phyloP scores from a whole-genome alignment of 1,284 basidiomycete species.

The Microbotryomycetes sp. region DNA sequence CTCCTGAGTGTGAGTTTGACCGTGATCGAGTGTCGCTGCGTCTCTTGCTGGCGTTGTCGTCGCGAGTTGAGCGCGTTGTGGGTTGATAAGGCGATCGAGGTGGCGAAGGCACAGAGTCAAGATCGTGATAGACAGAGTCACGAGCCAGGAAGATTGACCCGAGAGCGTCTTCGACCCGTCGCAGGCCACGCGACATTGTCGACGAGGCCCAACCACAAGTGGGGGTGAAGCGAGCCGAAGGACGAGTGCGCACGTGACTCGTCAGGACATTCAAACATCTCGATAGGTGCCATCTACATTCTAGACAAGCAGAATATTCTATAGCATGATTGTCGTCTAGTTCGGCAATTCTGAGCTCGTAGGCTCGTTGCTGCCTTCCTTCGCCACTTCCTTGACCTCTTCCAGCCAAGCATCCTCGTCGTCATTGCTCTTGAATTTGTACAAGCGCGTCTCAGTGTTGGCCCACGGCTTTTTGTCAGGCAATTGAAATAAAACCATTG shows the following conservation, averaged over 20 bases:
- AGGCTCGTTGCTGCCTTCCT: conserved; percentile 23
- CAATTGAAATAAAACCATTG: neutral
- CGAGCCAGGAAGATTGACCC: conserved; percentile 13
- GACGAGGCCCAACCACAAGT: no score
- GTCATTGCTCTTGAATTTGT: conserved; percentile 37
- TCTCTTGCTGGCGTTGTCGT: neutral
- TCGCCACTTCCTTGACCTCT: conserved; percentile 20
- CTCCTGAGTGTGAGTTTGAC: neutral
- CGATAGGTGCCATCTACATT: no score
- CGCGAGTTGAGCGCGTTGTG: neutral
- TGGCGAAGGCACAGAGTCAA: conserved; percentile 10
- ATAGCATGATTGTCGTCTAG: no score
- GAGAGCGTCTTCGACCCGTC: conserved; percentile 4
- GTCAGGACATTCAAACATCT: no score
- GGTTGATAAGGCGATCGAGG: neutral
- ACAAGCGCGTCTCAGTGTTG: conserved; percentile 42
- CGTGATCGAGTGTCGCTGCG: neutral
- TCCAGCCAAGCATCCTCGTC: conserved; percentile 40
- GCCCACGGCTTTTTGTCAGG: conserved; percentile 38
- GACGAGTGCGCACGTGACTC: neutral
- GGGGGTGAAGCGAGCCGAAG: no score
- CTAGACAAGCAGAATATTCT: no score
- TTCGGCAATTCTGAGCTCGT: conserved; percentile 19
- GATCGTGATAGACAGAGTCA: conserved; percentile 13
- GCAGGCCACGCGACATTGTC: neutral